Evolutionary conservation across 2,329 filamentous ascomycete genomes (phyloP), one percentile per base, ranked within the genome.

Genomic region (Penicillium rolfsii): DNA sequence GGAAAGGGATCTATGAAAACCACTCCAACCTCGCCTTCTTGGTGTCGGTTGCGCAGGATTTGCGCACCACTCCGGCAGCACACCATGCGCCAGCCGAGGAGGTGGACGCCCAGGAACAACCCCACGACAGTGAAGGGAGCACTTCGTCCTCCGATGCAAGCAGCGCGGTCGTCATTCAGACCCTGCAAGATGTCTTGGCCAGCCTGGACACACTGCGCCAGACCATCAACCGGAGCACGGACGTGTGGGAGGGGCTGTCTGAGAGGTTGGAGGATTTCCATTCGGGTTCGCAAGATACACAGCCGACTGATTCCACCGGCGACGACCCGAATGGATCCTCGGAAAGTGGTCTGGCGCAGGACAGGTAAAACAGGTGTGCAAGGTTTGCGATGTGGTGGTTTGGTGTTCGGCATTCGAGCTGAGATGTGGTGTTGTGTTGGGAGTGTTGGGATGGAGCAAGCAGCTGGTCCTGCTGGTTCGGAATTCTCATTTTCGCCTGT

Each of bases 201-300:
- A 43, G 52, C 52, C 26, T 54, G 16, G 52, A 54, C 16, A 41
- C 38, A 38, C 52, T 54, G 24, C 52, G 52, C 26, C 52, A 45
- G 8, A 43, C 24, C 26, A 43, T 54, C 38, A 26, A 54, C n/a
- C 36, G 52, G 36, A 30, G 38, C 11, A 54, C 38, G 26, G 38
- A 45, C 5, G 38, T 43, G 26, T 54, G 24, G 52, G 52, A 45
- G 14, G 52, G 26, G 16, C 28, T 43, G 7, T 43, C 24, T 9
- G 36, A 41, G 40, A 22, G 38, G 38, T 26, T 40, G 35, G 50
- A 38, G 35, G 35, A 28, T 8, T 40, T 26, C 35, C 50, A 53
- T 16, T 24, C 35, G 22, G 35, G 22, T 11, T 38, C 50, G 24
- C 36, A 38, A 53, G 50, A 40, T n/a, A 53, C 50, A 22, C 50